Evolutionary conservation across 306 rosid species (phyloP).

Genomic region (Malus sylvestris): DNA sequence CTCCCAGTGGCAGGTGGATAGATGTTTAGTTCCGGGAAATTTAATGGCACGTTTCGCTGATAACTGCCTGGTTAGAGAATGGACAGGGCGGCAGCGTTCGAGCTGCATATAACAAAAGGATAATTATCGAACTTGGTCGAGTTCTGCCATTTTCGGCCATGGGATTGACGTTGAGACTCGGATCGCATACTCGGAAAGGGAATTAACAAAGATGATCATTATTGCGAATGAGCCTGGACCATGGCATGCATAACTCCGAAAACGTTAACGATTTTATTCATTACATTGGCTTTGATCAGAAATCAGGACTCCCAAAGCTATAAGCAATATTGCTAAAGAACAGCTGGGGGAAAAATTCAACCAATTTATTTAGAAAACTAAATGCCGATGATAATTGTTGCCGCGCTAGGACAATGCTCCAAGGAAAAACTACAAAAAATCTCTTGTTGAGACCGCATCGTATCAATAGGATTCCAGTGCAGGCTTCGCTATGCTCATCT

Average conservation of each 20-base stretch:
- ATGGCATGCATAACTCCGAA: background rate
- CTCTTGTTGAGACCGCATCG: background rate
- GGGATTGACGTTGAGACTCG: background rate
- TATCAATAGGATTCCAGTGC: constrained; percentile 29
- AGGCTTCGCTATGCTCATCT: constrained; percentile 10
- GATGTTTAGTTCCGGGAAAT: background rate
- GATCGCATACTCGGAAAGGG: background rate
- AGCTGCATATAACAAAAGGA: too few relatives aligned
- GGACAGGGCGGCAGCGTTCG: background rate
- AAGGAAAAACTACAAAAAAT: constrained; percentile 7
- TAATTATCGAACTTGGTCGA: too few relatives aligned
- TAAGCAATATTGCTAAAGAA: background rate
- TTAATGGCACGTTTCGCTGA: background rate
- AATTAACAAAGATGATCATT: background rate
- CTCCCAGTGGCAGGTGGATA: background rate
- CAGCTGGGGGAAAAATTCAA: background rate
- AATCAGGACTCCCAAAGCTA: background rate
- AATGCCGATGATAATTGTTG: background rate
- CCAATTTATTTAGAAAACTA: background rate
- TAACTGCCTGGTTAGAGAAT: background rate
- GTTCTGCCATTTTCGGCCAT: background rate
- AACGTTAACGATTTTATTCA: background rate
- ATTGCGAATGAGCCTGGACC: background rate
- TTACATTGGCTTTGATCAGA: background rate
- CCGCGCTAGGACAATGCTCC: background rate